Evolutionary conservation across 306 rosid species (phyloP), one percentile per base, ranked within the genome.

Genomic region (Corylus avellana): DNA sequence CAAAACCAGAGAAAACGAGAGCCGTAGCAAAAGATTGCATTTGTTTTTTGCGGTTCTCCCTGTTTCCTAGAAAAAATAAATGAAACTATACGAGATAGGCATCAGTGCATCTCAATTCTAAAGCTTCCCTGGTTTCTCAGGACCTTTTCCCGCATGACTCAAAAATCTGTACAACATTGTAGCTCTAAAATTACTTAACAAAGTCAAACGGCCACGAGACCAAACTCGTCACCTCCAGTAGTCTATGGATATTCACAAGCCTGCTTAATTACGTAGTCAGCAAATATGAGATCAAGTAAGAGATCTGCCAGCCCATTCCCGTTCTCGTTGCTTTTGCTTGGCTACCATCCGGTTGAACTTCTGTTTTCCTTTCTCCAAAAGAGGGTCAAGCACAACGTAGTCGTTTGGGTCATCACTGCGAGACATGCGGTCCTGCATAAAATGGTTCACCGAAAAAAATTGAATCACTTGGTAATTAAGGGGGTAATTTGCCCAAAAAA

Each of bases 311-410:
- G 90, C 90, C 92, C 90, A 89, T 69, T 89, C 90, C 46, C 85
- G 80, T 35, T 80, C 89, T 27, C 92, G 85, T 64, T 84, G 79
- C 84, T 90, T 93, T 81, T 89, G 96, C 86, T 95, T 93, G 76
- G 99, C 98, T 81, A 88, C 90, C 99, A 95, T 88, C 85, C 75
- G 85, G 81, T 93, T 93, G 72, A 93, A 93, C 85, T 95, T 95
- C 85, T 95, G 97, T 83, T 93, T 91, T 12, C 97, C 98, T 81
- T 95, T 95, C 90, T 93, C 99, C 87, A 95, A 79, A 86, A 91
- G 97, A 61, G 98, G 98, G 82, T 95, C 99, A 61, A 75, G 94
- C 79, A 95, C 90, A 67, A 90, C 93, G 13, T 95, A 95, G 83
- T 95, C 99, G 64, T 95, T 89, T 4, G 89, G 87, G 81, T 93